Conservation (phyloP, 257 asterid species). For the Catharanthus roseus region DNA sequence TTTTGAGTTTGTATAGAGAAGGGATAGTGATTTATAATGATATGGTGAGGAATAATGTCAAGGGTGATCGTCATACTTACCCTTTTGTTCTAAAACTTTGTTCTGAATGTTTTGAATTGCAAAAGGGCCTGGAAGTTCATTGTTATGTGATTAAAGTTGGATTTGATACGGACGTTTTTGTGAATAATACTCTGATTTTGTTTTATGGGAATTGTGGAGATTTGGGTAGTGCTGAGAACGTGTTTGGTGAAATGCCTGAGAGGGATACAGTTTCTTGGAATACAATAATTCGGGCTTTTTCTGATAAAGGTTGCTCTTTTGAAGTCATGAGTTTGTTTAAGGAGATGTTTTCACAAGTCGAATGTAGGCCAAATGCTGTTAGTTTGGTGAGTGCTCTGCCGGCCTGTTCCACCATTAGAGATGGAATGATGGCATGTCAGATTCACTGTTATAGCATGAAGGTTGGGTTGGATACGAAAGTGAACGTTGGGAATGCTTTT, state of each 20-base stretch:
- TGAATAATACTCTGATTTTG: conserved; percentile 50
- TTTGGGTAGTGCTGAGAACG: conserved; percentile 26
- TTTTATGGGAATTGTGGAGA: conserved; percentile 57
- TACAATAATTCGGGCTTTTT: conserved; percentile 39
- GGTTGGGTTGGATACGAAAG: conserved; percentile 47
- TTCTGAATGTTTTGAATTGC: conserved; percentile 36
- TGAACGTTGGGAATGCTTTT: conserved; percentile 51
- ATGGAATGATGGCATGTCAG: conserved; percentile 32
- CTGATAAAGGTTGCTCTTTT: conserved; percentile 25
- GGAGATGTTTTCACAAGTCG: conserved; percentile 33
- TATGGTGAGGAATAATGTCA: conserved; percentile 34
- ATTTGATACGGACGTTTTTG: conserved; percentile 47
- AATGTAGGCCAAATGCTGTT: conserved; percentile 42
- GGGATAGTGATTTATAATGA: conserved; percentile 45
- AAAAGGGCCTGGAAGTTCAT: conserved; percentile 65
- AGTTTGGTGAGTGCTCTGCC: conserved; percentile 59
- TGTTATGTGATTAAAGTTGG: conserved; percentile 56
- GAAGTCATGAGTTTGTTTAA: conserved; percentile 40
- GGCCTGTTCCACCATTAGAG: conserved; percentile 36
- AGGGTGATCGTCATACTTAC: conserved; percentile 61
- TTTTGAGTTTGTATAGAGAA: conserved; percentile 15
- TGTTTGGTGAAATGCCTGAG: conserved; percentile 57
- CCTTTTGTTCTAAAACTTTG: conserved; percentile 66
- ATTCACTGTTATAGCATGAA: conserved; percentile 50
- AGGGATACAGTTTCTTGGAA: conserved; percentile 72